Base-by-base conservation (phyloP, 148 eudicot genomes). In the Nepenthes gracilis region DNA sequence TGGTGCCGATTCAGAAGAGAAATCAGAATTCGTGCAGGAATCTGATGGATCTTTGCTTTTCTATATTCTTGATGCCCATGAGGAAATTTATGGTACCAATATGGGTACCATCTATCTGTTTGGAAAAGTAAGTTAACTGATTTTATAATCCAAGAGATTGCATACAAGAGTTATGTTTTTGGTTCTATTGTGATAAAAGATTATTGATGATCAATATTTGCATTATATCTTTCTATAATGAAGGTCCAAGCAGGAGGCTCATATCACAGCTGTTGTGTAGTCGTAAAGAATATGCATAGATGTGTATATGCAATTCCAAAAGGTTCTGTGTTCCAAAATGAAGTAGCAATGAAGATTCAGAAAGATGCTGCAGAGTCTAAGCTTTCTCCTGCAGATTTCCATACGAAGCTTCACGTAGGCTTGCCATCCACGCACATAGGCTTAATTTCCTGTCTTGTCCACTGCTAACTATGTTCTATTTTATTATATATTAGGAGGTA, bases 281-380 rank as follows among this genome's bases (percentile, higher is more conserved):
- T 89, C 56, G 95, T 86, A 13, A 94, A 84, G 76, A 89, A 94
- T 72, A 86, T 84, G 83, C 90, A 86, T 71, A 84, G 99, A 78
- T 94, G 99, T 68, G 71, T 89, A n/a, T 94, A 81, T 72, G 99
- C 95, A 64, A 68, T 89, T 32, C 95, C 96, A 35, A 76, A 67
- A 55, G 78, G 70, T 55, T 64, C 86, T 57, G 71, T 81, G 35
- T 79, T 89, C 75, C 72, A 73, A 32, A 73, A 80, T 56, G 89
- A 83, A 47, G 67, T 33, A 32, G 78, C 89, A 38, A 51, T 67
- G 67, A 87, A 84, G 77, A 73, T 84, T 52, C 95, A 85, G 72
- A 81, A 77, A 76, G 87, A 84, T 37, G 60, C 48, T 7, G 70
- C 87, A 23, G 87, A 86, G 61, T 78, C 80, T 33, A 73, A 62